A percentile compares a stretch with the other conserved stretches of the same genome.
Evolutionary conservation across 495 filamentous ascomycete species (phyloP).

Genomic region (Penicillium alfredii): DNA sequence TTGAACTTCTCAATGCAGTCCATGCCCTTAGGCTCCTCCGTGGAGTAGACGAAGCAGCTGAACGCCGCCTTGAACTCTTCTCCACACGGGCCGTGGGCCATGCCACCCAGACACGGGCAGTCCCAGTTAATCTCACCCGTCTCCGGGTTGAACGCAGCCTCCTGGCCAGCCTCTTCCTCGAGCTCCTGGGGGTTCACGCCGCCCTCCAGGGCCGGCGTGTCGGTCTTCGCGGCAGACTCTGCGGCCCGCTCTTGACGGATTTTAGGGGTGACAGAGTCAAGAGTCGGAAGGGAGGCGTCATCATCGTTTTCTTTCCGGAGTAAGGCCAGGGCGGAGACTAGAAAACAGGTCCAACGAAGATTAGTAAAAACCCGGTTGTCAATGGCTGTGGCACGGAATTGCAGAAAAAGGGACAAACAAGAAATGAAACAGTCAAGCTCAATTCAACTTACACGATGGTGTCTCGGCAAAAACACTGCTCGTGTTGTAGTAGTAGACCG

Average conservation of each 20-base stretch:
- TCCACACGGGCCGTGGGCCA: constrained; percentile 95
- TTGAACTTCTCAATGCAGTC: constrained; percentile 99
- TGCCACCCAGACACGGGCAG: constrained; percentile 93
- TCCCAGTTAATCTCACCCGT: constrained; percentile 99
- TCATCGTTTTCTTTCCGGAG: constrained; percentile 19
- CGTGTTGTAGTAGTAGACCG: constrained; percentile 92
- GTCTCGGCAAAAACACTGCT: constrained; percentile 81
- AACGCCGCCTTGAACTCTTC: constrained; percentile 92
- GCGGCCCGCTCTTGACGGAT: constrained; percentile 30
- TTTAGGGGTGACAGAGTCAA: constrained; percentile 43
- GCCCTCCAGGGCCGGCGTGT: constrained; percentile 14
- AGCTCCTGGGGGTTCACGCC: constrained; percentile 47
- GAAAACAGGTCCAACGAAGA: constrained; percentile 1
- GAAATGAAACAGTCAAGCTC: constrained; percentile 1
- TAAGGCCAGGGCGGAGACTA: constrained; percentile 33
- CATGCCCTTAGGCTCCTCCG: constrained; percentile 95
- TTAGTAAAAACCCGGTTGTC: too few species aligned
- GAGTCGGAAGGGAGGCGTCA: constrained; percentile 32
- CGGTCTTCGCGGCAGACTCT: constrained; percentile 10
- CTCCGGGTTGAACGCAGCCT: constrained; percentile 96
- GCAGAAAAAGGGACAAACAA: not conserved
- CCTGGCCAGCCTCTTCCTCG: constrained; percentile 71
- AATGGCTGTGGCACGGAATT: too few species aligned
- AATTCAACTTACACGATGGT: constrained; percentile 57
- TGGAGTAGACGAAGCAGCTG: constrained; percentile 93